Percentiles rank a stretch among this genome's conserved stretches.
Evolutionary conservation across 1,139 yeast species (phyloP).

Genomic region (Pichia inconspicua): DNA sequence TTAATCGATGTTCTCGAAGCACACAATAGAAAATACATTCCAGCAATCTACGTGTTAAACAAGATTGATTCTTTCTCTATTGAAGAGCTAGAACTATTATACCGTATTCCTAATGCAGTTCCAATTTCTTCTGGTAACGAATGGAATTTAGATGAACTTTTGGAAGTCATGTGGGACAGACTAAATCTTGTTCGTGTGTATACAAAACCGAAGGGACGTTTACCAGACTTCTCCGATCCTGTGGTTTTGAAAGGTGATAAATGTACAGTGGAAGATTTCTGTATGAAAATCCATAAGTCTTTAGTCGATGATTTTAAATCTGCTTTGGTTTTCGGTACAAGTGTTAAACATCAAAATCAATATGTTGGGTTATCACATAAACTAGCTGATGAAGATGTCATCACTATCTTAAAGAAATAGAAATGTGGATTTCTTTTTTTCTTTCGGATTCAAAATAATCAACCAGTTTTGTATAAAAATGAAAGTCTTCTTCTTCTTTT

Average conservation of each 20-base stretch:
- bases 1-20: slow-evolving; percentile 90
- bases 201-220: slow-evolving; percentile 91
- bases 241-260: slow-evolving; percentile 79
- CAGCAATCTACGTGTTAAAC: slow-evolving; percentile 88
- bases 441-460: not conserved
- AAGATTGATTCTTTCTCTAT: slow-evolving; percentile 91
- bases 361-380: slow-evolving; percentile 79
- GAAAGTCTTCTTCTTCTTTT: no score
- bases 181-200: slow-evolving; percentile 87
- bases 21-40: slow-evolving; percentile 83
- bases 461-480: not conserved
- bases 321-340: slow-evolving; percentile 84
- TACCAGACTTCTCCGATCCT: slow-evolving; percentile 93
- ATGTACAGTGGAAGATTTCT: slow-evolving; percentile 87
- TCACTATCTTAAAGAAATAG: slow-evolving; percentile 76
- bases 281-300: slow-evolving; percentile 92
- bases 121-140: slow-evolving; percentile 94
- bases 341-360: slow-evolving; percentile 98
- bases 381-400: slow-evolving; percentile 92
- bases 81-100: slow-evolving; percentile 82
- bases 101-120: slow-evolving; percentile 91
- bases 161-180: slow-evolving; percentile 92
- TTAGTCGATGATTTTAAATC: slow-evolving; percentile 87
- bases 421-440: slow-evolving; percentile 16
- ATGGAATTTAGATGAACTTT: slow-evolving; percentile 92